Conservation (phyloP, 306 rosid species). For the Cucurbita moschata region DNA sequence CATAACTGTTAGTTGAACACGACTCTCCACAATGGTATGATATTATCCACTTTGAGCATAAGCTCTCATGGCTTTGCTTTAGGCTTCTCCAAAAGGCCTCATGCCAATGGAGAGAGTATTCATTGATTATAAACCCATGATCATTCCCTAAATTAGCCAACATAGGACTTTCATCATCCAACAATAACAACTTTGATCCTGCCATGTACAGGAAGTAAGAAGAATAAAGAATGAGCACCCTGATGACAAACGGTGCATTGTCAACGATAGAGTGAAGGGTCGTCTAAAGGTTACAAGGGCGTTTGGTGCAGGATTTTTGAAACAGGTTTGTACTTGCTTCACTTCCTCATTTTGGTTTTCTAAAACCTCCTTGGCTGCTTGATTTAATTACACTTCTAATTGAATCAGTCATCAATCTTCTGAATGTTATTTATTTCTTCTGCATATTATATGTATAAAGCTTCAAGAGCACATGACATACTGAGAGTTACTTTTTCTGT, state of each 20-base stretch:
- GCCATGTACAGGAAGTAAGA: conserved; percentile 57
- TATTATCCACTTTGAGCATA: too few species aligned
- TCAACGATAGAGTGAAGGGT: conserved; percentile 87
- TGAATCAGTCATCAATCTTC: background rate
- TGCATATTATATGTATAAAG: background rate
- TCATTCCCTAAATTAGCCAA: too few species aligned
- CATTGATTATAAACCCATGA: too few species aligned
- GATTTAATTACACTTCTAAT: background rate
- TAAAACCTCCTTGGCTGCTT: conserved; percentile 5
- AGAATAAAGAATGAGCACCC: conserved; percentile 92
- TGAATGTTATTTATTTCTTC: background rate
- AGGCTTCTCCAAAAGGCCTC: too few species aligned
- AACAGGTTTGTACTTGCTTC: conserved; percentile 45
- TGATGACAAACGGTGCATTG: conserved; percentile 75
- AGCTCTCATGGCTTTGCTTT: too few species aligned
- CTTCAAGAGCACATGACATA: background rate
- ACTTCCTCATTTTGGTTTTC: conserved; percentile 2
- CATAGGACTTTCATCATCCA: too few species aligned
- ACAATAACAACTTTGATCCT: background rate
- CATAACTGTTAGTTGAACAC: background rate
- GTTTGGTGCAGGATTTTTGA: conserved; percentile 93
- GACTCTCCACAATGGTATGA: too few species aligned
- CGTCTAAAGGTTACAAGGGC: conserved; percentile 98
- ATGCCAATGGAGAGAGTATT: too few species aligned
- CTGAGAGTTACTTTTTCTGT: too few species aligned